Conservation (phyloP, 352 stramenopile genomes). For the Globisporangium cystogenes region DNA sequence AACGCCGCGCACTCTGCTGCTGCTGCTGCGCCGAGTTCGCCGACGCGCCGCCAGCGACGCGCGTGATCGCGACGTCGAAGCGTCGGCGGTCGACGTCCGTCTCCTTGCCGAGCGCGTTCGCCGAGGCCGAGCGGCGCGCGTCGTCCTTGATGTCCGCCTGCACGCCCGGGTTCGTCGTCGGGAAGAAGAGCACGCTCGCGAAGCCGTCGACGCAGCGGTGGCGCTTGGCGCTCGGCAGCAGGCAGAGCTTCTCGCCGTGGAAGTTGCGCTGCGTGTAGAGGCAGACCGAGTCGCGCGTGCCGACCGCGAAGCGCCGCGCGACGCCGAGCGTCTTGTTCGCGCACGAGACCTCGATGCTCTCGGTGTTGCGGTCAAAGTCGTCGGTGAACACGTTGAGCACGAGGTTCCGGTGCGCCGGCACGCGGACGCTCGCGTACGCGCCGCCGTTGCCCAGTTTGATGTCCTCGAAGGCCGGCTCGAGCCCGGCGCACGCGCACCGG, state of each 20-base stretch:
- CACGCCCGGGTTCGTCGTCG: slow-evolving; percentile 9
- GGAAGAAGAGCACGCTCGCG: slow-evolving; percentile 17
- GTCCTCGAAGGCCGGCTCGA: slow-evolving; percentile 13
- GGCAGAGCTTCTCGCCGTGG: slow-evolving; percentile 19
- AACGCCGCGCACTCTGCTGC: slow-evolving; percentile 2
- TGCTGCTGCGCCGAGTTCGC: slow-evolving; percentile 1
- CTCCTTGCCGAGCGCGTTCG: slow-evolving; percentile 7
- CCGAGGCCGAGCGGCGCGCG: slow-evolving; percentile 9
- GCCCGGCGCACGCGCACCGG: slow-evolving; percentile 10
- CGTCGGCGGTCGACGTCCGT: slow-evolving; percentile 9
- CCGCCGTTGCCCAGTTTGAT: slow-evolving; percentile 14
- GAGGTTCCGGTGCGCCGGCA: slow-evolving; percentile 6
- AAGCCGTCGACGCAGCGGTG: slow-evolving; percentile 15
- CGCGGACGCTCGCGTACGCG: slow-evolving; percentile 12
- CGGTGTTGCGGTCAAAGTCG: slow-evolving; percentile 12
- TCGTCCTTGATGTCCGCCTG: slow-evolving; percentile 12
- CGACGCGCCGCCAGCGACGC: not conserved
- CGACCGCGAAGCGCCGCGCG: slow-evolving; percentile 12
- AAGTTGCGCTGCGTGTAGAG: slow-evolving; percentile 15
- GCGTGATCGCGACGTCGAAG: slow-evolving; percentile 11
- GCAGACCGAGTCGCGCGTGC: slow-evolving; percentile 13
- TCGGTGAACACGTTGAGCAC: slow-evolving; percentile 18
- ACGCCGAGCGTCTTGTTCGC: slow-evolving; percentile 6
- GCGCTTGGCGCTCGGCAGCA: slow-evolving; percentile 6
- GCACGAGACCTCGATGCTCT: slow-evolving; percentile 13